Evolutionary conservation across 352 stramenopile genomes (phyloP), one percentile per base, ranked within the genome.

Genomic region (Phytopythium mirpurense): DNA sequence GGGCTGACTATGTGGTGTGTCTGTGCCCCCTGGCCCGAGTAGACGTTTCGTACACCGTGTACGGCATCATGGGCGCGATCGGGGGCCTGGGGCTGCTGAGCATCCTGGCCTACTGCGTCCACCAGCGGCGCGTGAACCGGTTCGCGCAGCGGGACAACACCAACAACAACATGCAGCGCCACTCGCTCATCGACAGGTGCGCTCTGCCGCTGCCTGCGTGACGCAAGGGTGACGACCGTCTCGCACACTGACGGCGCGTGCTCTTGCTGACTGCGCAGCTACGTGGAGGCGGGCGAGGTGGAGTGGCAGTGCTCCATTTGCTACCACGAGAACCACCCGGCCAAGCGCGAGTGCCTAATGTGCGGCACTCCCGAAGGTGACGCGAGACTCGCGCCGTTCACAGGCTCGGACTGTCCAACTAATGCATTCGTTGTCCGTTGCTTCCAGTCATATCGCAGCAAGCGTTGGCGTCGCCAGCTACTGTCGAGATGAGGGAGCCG

Each of bases 111-210:
- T 93, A 93, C 51, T 89, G 68, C 57, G 65, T 79, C 49, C 80
- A 91, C 38, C 79, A 86, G 47, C 78, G 76, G 10, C 78, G 77
- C 9, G 18, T 86, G 8, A 67, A 60, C 21, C 78, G 68, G 0
- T 88, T 80, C 36, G 65, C 83, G 18, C 72, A 88, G 34, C 42
- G 71, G 31, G 78, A 90, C 68, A 93, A 90, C 43, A 62, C 61
- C 59, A 86, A 86, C 65, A 93, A 93, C 70, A 93, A 93, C 64
- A 90, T 93, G 77, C 83, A 93, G 67, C 76, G 83, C 14, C 73
- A 93, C 55, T 88, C 84, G 40, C 72, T 93, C 14, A 70, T 91
- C 31, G 83, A 93, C 51, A 90, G 68, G 68, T 78, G 21, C n/a
- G n/a, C n/a, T n/a, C n/a, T n/a, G n/a, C n/a, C n/a, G n/a, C n/a